phyloP scores from a whole-genome alignment of 768 basidiomycete genomes.

The Tylopilus vinaceipallidus region DNA sequence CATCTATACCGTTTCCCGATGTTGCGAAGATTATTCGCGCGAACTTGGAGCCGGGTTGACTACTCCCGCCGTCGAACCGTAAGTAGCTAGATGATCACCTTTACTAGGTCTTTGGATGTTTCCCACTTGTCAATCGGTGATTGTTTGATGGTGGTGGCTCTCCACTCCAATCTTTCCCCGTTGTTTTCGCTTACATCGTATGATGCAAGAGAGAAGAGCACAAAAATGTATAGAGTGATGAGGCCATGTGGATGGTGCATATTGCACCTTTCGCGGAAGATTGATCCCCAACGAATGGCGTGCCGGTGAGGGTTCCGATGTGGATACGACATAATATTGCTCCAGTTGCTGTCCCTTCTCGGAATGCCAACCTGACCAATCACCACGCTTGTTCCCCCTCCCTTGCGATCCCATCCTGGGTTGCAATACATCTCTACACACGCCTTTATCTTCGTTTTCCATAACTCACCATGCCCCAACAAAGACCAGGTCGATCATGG shows the following conservation, averaged over 20 bases:
- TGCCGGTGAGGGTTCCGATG: slow-evolving; percentile 14
- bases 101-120: slow-evolving; percentile 11
- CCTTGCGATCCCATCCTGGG: slow-evolving; percentile 1
- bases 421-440: slow-evolving; percentile 20
- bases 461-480: slow-evolving; percentile 43
- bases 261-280: slow-evolving; percentile 27
- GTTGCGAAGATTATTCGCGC: slow-evolving; percentile 7
- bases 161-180: slow-evolving; percentile 21
- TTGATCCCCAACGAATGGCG: slow-evolving; percentile 22
- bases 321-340: slow-evolving; percentile 21
- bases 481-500: slow-evolving; percentile 52
- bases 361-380: slow-evolving; percentile 22
- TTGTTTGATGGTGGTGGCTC: slow-evolving; percentile 13
- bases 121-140: slow-evolving; percentile 5
- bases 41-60: slow-evolving; percentile 4
- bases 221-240: slow-evolving; percentile 26
- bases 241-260: slow-evolving; percentile 9
- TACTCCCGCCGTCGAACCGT: slow-evolving; percentile 5
- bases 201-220: slow-evolving; percentile 29
- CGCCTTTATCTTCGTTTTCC: slow-evolving; percentile 10
- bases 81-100: slow-evolving; percentile 20
- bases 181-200: slow-evolving; percentile 22
- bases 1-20: slow-evolving; percentile 3
- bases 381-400: slow-evolving; percentile 9
- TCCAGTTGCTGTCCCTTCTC: slow-evolving; percentile 10